Evolutionary conservation across 2,329 filamentous ascomycete species (phyloP), one percentile per base, ranked within the genome.

Genomic region (Fusarium nematophilum): DNA sequence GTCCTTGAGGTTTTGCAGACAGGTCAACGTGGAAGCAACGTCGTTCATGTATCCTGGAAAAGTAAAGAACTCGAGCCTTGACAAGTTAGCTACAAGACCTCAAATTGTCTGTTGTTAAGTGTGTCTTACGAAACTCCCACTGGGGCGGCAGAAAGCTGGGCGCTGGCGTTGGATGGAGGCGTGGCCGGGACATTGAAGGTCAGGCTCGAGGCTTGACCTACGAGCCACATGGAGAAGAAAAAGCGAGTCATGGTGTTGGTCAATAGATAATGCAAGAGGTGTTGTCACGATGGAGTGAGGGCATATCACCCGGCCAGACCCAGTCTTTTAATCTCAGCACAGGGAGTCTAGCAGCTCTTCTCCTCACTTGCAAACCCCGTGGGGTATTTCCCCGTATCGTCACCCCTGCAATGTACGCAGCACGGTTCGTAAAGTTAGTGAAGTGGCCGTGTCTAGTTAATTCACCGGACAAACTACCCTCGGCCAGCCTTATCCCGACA

Each of bases 31-130:
- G 2, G 80, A 75, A 0, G 76, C 76, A 11, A 86, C 80, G 57
- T 83, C 79, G 13, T 74, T 78, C 58, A 85, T 79, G 66, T 86
- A 86, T 0, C 74, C 78, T 0, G 84, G 84, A 45, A 83, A 86
- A 0, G 81, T 75, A 58, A 86, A 86, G 70, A 86, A 86, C 46
- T 86, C 82, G 48, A 84, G 78, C 2, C 79, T 82, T 37, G 3
- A 9, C 7, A 4, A 42, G 11, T 26, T 17, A 51, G 18, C 18
- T 9, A 7, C 9, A 45, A 9, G 9, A 21, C 11, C 6, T 13
- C 9, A 10, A n/a, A n/a, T n/a, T n/a, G n/a, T n/a, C n/a, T n/a
- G n/a, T n/a, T n/a, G n/a, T n/a, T n/a, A n/a, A n/a, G n/a, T n/a
- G n/a, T n/a, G n/a, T 70, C 78, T 65, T 65, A 81, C 76, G 79